A percentile compares a stretch with the other conserved stretches of the same genome.
phyloP scores from a whole-genome alignment of 2,329 filamentous ascomycete species.

The Alternaria solani region DNA sequence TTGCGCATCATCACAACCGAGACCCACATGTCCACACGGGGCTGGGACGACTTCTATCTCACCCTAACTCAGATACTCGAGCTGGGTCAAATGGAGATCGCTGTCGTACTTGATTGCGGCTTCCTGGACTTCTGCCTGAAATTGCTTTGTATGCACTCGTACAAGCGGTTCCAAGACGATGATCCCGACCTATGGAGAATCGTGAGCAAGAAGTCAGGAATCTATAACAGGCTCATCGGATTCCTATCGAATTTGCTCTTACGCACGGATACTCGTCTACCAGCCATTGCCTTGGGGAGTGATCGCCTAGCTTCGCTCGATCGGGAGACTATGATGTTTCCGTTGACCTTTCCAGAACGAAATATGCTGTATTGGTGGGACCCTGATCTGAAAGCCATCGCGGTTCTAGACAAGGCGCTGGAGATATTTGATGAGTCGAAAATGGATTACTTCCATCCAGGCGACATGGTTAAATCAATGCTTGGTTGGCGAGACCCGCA shows the following conservation, averaged over 20 bases:
- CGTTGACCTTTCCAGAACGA: constrained; percentile 36
- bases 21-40: constrained; percentile 32
- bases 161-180: constrained; percentile 18
- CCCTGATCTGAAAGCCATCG: constrained; percentile 38
- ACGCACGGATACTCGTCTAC: constrained; percentile 36
- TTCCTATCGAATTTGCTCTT: constrained; percentile 40
- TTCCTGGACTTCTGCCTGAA: constrained; percentile 41
- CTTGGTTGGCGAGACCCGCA: constrained; percentile 28
- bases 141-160: constrained; percentile 41
- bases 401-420: constrained; percentile 47
- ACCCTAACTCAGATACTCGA: constrained; percentile 40
- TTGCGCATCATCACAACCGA: constrained; percentile 34
- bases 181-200: constrained; percentile 37
- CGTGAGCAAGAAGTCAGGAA: constrained; percentile 41
- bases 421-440: constrained; percentile 45
- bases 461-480: constrained; percentile 46
- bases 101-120: constrained; percentile 35
- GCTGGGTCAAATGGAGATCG: constrained; percentile 41
- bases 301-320: constrained; percentile 35
- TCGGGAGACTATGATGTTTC: constrained; percentile 35
- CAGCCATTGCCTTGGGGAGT: constrained; percentile 8
- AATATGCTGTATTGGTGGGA: constrained; percentile 37
- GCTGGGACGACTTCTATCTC: constrained; percentile 50
- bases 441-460: constrained; percentile 44
- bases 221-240: constrained; percentile 44